A percentile compares a stretch with the other conserved stretches of the same genome.
Evolutionary conservation across 1,139 yeast species (phyloP).

Genomic region (Kodamaea anthophila): DNA sequence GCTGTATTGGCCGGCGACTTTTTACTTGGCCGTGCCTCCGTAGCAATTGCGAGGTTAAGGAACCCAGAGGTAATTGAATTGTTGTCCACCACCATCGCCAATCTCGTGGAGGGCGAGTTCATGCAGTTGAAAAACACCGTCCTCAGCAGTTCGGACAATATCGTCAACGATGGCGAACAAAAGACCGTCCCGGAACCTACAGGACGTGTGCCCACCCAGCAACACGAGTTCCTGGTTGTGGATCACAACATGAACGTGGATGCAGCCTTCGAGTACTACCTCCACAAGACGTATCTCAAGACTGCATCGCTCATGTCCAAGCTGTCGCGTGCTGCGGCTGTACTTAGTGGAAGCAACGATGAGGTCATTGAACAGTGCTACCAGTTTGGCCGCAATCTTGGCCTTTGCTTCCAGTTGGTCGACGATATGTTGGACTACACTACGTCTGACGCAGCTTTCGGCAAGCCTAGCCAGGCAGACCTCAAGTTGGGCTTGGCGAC

Average conservation of each 20-base stretch:
- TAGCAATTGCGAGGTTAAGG: conserved; percentile 84
- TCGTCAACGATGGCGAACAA: conserved; percentile 43
- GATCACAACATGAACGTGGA: conserved; percentile 66
- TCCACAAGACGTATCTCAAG: conserved; percentile 90
- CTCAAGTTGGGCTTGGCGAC: conserved; percentile 91
- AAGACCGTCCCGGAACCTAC: conserved; percentile 56
- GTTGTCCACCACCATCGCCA: conserved; percentile 92
- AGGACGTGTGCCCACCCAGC: conserved; percentile 53
- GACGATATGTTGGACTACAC: conserved; percentile 96
- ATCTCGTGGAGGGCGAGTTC: conserved; percentile 95
- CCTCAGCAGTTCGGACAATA: conserved; percentile 33
- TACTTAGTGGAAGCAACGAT: conserved; percentile 77
- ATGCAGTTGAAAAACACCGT: conserved; percentile 96
- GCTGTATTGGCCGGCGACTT: conserved; percentile 97
- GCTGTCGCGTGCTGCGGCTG: conserved; percentile 90
- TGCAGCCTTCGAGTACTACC: conserved; percentile 89
- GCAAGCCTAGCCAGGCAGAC: conserved; percentile 96
- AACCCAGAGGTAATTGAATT: conserved; percentile 97
- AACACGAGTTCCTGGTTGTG: conserved; percentile 58
- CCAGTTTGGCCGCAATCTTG: conserved; percentile 87
- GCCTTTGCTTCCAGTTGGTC: conserved; percentile 91
- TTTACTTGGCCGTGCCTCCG: conserved; percentile 90
- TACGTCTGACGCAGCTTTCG: conserved; percentile 71
- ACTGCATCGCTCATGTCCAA: conserved; percentile 96
- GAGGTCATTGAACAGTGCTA: conserved; percentile 77